Base-by-base conservation (phyloP, 1,284 basidiomycete species). In the Pholiota adiposa region DNA sequence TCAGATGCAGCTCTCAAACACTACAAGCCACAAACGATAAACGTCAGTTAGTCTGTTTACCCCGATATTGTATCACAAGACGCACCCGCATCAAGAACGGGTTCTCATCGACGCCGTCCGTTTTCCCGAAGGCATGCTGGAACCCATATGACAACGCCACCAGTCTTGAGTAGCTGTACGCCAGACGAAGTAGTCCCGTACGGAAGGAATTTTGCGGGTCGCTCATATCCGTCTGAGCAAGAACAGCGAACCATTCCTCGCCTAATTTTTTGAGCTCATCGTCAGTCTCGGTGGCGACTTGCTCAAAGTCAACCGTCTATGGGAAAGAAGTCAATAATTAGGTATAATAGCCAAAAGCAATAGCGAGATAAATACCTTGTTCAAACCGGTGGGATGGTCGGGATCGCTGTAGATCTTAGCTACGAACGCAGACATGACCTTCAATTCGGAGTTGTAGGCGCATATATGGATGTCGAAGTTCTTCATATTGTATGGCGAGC, bases 381-480 rank as follows among this genome's bases (percentile, higher is more conserved):
- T 89, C 62, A 92, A 73, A 0, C 88, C 89, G 18, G 84, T 88
- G 0, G 89, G 89, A 64, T 90, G 87, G 53, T 80, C 77, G n/a
- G 88, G 86, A 70, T 93, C 83, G 65, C 82, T 90, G 69, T 90
- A 88, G 27, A 93, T 86, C 68, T 81, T 83, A 4, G 75, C 74
- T 55, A 82, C 72, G 67, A 91, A 93, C n/a, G 72, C 72, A 2
- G 81, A 79, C 70, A 91, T 82, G 19, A 89, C 72, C 66, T 84
- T 82, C 64, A 93, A 72, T 66, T 91, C 89, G 5, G 83, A 80
- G 59, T 89, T 92, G 69, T 93, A 93, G 9, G 83, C 86, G 66
- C 83, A 88, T 25, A 87, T 74, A 61, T 93, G 91, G 55, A 93
- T 86, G 69, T 93, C 91, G 64, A 92, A 91, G 64, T 88, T 80